Evolutionary conservation across 2,329 filamentous ascomycete genomes (phyloP).

Genomic region (Trichophyton benhamiae): DNA sequence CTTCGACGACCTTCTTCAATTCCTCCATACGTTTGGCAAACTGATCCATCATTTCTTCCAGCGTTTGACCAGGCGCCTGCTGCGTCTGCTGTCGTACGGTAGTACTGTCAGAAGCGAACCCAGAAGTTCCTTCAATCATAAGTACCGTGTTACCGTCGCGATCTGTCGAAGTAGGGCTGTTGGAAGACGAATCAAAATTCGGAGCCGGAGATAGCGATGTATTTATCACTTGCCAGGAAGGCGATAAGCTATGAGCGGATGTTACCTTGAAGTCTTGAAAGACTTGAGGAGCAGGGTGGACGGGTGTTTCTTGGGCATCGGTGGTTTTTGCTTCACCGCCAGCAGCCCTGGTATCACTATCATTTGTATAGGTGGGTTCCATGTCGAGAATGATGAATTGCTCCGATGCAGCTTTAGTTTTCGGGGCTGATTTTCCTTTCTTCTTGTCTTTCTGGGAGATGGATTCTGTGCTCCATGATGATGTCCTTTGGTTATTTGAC

Average conservation of each 20-base stretch:
- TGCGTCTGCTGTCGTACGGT: constrained; percentile 10
- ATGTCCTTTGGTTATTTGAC: constrained; percentile 25
- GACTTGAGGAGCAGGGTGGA: neutral
- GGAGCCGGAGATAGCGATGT: constrained; percentile 47
- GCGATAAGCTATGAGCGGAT: constrained; percentile 58
- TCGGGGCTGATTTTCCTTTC: constrained; percentile 1
- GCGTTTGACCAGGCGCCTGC: constrained; percentile 18
- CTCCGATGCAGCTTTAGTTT: constrained; percentile 32
- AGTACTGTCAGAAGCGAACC: constrained; percentile 12
- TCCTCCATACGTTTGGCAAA: constrained; percentile 35
- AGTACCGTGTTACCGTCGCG: constrained; percentile 32
- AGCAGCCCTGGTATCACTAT: neutral
- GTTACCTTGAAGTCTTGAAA: constrained; percentile 40
- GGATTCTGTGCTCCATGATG: constrained; percentile 12
- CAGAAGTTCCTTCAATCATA: constrained; percentile 32
- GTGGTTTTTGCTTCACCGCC: neutral
- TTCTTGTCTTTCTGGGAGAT: constrained; percentile 5
- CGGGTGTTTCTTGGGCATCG: neutral
- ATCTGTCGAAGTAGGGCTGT: constrained; percentile 37
- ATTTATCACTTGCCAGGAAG: constrained; percentile 57
- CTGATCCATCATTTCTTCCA: constrained; percentile 37
- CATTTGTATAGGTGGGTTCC: constrained; percentile 17
- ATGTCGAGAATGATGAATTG: constrained; percentile 48
- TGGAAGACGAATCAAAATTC: constrained; percentile 41
- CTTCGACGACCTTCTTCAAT: constrained; percentile 32